Conservation (phyloP, 441 rosid species). For the Biscutella laevigata region DNA sequence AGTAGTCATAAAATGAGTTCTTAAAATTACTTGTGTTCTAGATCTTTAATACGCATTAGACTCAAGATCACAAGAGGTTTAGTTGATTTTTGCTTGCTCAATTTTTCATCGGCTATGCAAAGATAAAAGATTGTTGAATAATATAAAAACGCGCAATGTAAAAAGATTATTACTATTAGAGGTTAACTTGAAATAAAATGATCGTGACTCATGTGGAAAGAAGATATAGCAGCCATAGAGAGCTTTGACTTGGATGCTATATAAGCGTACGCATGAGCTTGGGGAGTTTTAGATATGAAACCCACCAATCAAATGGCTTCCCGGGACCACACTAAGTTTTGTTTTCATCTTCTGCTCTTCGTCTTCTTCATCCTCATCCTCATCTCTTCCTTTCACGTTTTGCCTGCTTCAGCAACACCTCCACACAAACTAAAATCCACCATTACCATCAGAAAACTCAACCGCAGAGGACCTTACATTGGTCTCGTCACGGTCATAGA, state of each 20-base stretch:
- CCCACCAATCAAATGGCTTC: conserved; percentile 15
- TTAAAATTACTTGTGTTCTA: no score
- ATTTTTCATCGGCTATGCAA: no score
- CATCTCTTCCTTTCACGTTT: conserved; percentile 3
- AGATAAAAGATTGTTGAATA: no score
- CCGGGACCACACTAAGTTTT: neutral
- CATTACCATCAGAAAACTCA: conserved; percentile 23
- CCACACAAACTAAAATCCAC: conserved; percentile 8
- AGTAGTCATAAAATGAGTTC: no score
- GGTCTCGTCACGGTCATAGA: conserved; percentile 36
- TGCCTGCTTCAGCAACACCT: conserved; percentile 13
- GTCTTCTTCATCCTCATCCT: neutral
- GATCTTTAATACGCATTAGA: no score
- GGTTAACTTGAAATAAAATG: no score
- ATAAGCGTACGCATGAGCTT: neutral
- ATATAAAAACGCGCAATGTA: no score
- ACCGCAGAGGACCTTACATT: conserved; percentile 29
- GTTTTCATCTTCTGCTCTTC: neutral
- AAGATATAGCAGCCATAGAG: no score
- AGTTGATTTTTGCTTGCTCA: no score
- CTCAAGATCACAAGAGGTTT: no score
- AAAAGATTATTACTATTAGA: no score
- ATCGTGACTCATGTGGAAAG: no score
- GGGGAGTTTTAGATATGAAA: neutral
- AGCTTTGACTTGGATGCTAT: neutral